Percentiles rank a stretch among this genome's conserved stretches.
Evolutionary conservation across 495 filamentous ascomycete species (phyloP).

Genomic region (Aspergillus haitiensis): DNA sequence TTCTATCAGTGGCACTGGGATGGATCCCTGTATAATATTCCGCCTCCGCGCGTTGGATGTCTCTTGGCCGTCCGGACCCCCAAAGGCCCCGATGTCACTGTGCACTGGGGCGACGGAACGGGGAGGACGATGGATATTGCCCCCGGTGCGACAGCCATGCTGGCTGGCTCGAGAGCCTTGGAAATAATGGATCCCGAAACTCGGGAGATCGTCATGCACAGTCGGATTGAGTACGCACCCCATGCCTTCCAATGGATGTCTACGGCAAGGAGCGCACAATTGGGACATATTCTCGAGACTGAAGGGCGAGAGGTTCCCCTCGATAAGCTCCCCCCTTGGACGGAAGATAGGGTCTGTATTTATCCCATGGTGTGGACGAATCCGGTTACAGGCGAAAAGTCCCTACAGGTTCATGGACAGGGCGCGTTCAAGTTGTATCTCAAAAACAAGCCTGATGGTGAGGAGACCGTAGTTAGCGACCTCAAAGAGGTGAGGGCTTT

Average conservation of each 20-base stretch:
- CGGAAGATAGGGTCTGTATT: too few species aligned
- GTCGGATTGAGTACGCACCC: constrained; percentile 9
- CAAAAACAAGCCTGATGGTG: not conserved
- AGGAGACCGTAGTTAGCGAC: not conserved
- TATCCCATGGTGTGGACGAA: constrained; percentile 15
- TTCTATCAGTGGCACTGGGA: constrained; percentile 18
- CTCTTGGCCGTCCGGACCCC: constrained; percentile 12
- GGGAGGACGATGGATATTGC: constrained; percentile 12
- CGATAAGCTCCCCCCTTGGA: too few species aligned
- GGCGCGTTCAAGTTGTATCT: constrained; percentile 8
- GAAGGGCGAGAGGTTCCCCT: too few species aligned
- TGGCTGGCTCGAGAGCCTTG: constrained; percentile 11
- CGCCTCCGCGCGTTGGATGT: constrained; percentile 9
- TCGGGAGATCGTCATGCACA: constrained; percentile 1
- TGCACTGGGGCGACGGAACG: constrained; percentile 14
- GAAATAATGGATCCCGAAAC: constrained; percentile 6
- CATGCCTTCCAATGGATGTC: constrained; percentile 14
- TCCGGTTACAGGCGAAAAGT: constrained; percentile 11
- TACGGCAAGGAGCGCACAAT: constrained; percentile 8
- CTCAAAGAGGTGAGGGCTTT: constrained; percentile 9
- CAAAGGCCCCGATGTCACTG: constrained; percentile 12
- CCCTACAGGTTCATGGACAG: constrained; percentile 9
- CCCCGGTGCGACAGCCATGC: constrained; percentile 9
- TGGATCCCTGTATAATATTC: constrained; percentile 9
- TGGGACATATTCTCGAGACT: constrained; percentile 1